Base-by-base conservation (phyloP, 2,329 filamentous ascomycete species). In the Tolypocladium ophioglossoides region DNA sequence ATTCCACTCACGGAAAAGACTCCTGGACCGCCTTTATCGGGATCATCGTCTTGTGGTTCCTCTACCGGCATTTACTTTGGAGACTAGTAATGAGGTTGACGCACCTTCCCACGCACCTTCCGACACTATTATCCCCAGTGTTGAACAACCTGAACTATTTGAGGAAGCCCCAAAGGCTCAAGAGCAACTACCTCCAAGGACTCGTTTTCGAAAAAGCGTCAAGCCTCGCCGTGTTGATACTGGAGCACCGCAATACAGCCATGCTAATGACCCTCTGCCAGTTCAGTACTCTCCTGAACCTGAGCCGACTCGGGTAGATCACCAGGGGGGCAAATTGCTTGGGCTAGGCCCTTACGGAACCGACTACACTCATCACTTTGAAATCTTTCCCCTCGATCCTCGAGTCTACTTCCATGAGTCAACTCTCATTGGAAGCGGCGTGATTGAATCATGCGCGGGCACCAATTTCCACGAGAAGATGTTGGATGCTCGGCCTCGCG, bases 301-400 rank as follows among this genome's bases (percentile, higher is more conserved):
- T 7, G 61, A 61, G 24, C 32, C 53, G 3, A 44, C 50, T 47
- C 56, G 55, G 14, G 40, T 41, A 6, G 59, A 62, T 24, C 34
- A 46, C 34, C 60, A 65, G 9, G 58, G 59, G 3, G 59, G 57
- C 47, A 72, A 64, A 47, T 59, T 85, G n/a, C 59, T 64, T 12
- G 80, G 82, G 1, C 68, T 86, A 9, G 80, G 78, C 0, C 79
- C 80, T 0, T 84, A 81, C 62, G 83, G 83, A 1, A 81, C 79
- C 1, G 73, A 75, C 27, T 86, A 85, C 62, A 79, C 81, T 0
- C 74, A 78, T 37, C 77, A 86, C 61, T 86, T 86, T 57, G 81
- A 85, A 48, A 66, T 81, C 5, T 83, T 84, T 52, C 82, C 82
- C 20, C 67, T 86, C 34, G 75, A 78, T 40, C 61, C 66, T 8